Percentiles rank a stretch among this genome's conserved stretches.
Evolutionary conservation across 441 rosid species (phyloP).

Genomic region (Brassica hybrid): DNA sequence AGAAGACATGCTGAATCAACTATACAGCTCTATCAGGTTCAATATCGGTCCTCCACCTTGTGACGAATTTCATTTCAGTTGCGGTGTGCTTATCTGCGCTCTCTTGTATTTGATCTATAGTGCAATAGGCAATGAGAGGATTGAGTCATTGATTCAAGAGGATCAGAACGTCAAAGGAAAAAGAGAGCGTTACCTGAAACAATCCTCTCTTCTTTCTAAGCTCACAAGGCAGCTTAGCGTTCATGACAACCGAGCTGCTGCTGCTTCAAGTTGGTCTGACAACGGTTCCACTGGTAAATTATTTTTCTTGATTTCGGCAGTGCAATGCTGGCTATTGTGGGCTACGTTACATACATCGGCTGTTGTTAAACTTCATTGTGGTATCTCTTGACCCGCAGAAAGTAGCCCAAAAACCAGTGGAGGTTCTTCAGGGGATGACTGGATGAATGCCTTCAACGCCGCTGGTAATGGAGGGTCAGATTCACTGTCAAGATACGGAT

Average conservation of each 20-base stretch:
- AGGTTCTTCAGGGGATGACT: slow-evolving; percentile 77
- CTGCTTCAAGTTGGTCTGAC: slow-evolving; percentile 81
- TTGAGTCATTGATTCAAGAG: slow-evolving; percentile 91
- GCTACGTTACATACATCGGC: background rate
- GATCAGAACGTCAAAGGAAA: slow-evolving; percentile 80
- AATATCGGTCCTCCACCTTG: slow-evolving; percentile 18
- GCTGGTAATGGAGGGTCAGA: slow-evolving; percentile 73
- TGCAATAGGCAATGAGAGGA: slow-evolving; percentile 76
- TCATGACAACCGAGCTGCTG: slow-evolving; percentile 94
- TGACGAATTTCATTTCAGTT: slow-evolving; percentile 3
- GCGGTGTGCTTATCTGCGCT: slow-evolving; percentile 28
- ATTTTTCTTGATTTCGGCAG: background rate
- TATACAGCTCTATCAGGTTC: slow-evolving; percentile 94
- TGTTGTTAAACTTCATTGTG: background rate
- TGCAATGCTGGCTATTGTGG: background rate
- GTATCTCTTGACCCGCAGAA: slow-evolving; percentile 50
- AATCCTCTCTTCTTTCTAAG: slow-evolving; percentile 82
- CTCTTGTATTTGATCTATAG: slow-evolving; percentile 46
- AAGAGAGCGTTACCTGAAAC: slow-evolving; percentile 88
- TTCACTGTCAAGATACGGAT: slow-evolving; percentile 57
- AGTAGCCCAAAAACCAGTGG: slow-evolving; percentile 71
- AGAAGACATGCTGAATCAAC: slow-evolving; percentile 98
- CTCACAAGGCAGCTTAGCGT: slow-evolving; percentile 86
- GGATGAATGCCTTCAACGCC: slow-evolving; percentile 96
- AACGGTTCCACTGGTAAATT: slow-evolving; percentile 63